A percentile compares a stretch with the other conserved stretches of the same genome.
phyloP scores from a whole-genome alignment of 2,329 filamentous ascomycete genomes.

The Nannizziopsis arthrosporioides region DNA sequence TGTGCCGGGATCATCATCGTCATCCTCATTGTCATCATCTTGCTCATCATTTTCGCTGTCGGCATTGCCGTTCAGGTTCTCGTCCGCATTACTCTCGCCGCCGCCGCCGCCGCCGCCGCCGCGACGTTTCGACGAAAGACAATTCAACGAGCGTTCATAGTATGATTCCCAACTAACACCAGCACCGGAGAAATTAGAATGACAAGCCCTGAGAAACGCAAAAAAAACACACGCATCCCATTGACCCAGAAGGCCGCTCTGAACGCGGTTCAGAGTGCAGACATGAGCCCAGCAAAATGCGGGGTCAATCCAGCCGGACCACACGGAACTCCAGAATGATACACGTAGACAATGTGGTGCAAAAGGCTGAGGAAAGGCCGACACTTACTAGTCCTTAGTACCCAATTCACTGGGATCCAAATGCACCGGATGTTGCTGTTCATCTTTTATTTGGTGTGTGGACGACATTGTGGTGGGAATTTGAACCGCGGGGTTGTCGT shows the following conservation, averaged over 20 bases:
- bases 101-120: neutral
- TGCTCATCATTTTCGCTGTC: constrained; percentile 7
- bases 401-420: constrained; percentile 71
- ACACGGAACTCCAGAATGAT: too few relatives aligned
- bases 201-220: neutral
- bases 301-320: too few relatives aligned
- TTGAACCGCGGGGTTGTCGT: too few relatives aligned
- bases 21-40: constrained; percentile 55
- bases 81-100: constrained; percentile 2
- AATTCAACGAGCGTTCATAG: constrained; percentile 34
- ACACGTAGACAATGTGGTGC: too few relatives aligned
- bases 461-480: neutral
- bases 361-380: neutral
- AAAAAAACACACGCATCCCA: neutral
- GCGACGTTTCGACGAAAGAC: constrained; percentile 25
- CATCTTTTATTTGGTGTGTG: neutral
- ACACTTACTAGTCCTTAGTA: constrained; percentile 78
- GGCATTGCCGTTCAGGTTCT: constrained; percentile 6
- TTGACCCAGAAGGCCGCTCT: too few relatives aligned
- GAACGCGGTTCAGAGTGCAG: too few relatives aligned
- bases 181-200: too few relatives aligned
- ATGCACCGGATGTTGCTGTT: constrained; percentile 46
- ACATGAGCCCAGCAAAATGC: too few relatives aligned
- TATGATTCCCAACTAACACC: constrained; percentile 51
- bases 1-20: constrained; percentile 65